Evolutionary conservation across 2,329 filamentous ascomycete species (phyloP).

Genomic region (Fusarium sacchari): DNA sequence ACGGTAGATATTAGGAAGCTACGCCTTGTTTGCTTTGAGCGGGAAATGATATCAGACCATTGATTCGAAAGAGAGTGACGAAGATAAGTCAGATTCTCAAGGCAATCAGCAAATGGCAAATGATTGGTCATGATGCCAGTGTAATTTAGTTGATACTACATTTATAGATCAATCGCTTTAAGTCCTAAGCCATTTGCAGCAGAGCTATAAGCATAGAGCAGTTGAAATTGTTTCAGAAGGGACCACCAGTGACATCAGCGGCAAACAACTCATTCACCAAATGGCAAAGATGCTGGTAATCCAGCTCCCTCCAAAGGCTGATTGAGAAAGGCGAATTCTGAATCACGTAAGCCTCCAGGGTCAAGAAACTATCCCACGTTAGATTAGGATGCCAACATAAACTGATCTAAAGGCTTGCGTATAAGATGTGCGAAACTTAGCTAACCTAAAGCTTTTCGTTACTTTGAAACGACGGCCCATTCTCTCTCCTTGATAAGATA

Average conservation of each 20-base stretch:
- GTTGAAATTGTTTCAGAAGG: too few species aligned
- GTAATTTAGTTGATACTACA: not conserved
- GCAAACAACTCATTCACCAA: not conserved
- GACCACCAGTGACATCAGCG: too few species aligned
- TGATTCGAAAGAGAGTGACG: not conserved
- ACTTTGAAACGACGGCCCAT: not conserved
- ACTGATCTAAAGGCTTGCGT: not conserved
- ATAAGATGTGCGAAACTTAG: not conserved
- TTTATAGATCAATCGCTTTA: not conserved
- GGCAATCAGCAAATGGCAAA: not conserved
- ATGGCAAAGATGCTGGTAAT: not conserved
- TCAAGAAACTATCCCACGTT: rapidly evolving
- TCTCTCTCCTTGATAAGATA: not conserved
- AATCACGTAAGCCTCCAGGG: not conserved
- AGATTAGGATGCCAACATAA: not conserved
- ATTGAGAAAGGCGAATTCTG: not conserved
- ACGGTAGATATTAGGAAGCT: not conserved
- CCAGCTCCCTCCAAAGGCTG: not conserved
- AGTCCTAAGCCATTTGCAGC: not conserved
- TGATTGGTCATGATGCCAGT: too few species aligned
- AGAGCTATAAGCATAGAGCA: not conserved
- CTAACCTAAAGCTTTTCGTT: not conserved
- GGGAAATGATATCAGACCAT: not conserved
- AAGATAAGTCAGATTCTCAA: too few species aligned
- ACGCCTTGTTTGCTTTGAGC: not conserved